These are phyloP conservation scores for Diplodia sapinea DNA, from an alignment of 2,329 filamentous ascomycete species.

Conservation along the genomic window DNA sequence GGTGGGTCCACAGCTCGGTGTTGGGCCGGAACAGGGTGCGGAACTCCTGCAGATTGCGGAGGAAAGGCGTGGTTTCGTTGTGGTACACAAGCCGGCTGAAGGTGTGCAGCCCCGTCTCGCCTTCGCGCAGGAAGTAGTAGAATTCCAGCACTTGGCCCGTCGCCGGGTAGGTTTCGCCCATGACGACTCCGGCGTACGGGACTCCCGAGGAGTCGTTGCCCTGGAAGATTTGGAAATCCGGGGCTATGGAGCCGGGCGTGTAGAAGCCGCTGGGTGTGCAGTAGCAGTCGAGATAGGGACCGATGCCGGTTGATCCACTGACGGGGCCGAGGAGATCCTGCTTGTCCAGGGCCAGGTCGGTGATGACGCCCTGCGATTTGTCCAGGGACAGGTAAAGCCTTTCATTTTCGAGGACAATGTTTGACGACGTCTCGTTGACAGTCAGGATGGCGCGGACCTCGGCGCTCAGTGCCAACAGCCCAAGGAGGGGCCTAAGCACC, in stretches of 20 bases:
- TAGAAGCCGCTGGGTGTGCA: constrained; percentile 65
- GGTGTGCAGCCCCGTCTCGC: constrained; percentile 67
- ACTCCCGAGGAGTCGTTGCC: constrained; percentile 59
- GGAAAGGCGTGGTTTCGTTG: constrained; percentile 61
- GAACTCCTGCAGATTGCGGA: constrained; percentile 66
- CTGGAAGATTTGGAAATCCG: constrained; percentile 58
- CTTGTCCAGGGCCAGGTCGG: constrained; percentile 53
- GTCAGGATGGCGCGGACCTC: constrained; percentile 32
- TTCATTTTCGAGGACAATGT: constrained; percentile 53
- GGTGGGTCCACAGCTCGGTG: constrained; percentile 65
- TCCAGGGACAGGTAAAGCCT: constrained; percentile 53
- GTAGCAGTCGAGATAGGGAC: constrained; percentile 68
- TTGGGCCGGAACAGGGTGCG: constrained; percentile 67
- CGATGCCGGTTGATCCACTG: constrained; percentile 55
- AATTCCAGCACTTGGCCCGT: constrained; percentile 67
- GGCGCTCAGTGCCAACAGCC: not conserved
- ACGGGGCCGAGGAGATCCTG: constrained; percentile 59
- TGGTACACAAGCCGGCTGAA: constrained; percentile 67
- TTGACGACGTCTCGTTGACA: constrained; percentile 40
- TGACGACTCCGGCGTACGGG: constrained; percentile 63
- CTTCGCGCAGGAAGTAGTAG: constrained; percentile 68
- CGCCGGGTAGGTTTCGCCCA: constrained; percentile 63
- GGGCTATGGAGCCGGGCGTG: constrained; percentile 60
- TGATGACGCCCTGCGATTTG: constrained; percentile 52
- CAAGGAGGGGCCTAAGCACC: constrained; percentile 7